A percentile compares a stretch with the other conserved stretches of the same genome.
phyloP scores from a whole-genome alignment of 2,329 filamentous ascomycete species.

The Neopestalotiopsis rosae region DNA sequence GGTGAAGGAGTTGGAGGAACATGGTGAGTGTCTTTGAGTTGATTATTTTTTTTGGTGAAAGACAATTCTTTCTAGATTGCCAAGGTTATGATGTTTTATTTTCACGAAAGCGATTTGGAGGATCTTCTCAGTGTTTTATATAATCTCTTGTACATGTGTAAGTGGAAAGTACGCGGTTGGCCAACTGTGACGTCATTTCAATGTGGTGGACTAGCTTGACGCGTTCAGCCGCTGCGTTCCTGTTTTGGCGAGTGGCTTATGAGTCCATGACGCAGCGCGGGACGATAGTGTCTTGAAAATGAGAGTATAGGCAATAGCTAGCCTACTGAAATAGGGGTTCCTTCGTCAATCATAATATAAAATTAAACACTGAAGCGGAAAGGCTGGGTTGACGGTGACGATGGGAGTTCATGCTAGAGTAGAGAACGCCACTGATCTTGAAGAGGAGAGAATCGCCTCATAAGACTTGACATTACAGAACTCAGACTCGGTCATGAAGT shows the following conservation, averaged over 20 bases:
- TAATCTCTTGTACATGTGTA: background rate
- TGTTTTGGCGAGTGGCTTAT: background rate
- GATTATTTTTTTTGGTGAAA: background rate
- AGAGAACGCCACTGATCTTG: no score
- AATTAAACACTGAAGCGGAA: no score
- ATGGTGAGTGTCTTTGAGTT: slow-evolving; percentile 18
- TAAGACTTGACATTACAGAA: no score
- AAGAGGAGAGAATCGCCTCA: no score
- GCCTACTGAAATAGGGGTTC: no score
- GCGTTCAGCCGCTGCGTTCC: background rate
- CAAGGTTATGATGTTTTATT: background rate
- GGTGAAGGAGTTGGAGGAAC: slow-evolving; percentile 38
- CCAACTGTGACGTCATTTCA: background rate
- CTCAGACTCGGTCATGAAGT: no score
- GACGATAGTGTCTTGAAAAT: background rate
- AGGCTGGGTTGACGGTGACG: no score
- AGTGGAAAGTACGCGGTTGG: background rate
- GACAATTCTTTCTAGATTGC: background rate
- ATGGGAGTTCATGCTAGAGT: no score
- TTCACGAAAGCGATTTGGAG: background rate
- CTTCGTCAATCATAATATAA: no score
- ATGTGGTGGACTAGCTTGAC: background rate
- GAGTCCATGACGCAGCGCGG: background rate
- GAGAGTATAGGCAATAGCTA: no score
- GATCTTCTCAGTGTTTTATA: background rate